Base-by-base conservation (phyloP, 176 grass and related monocot genomes). In the Musa itinerans region DNA sequence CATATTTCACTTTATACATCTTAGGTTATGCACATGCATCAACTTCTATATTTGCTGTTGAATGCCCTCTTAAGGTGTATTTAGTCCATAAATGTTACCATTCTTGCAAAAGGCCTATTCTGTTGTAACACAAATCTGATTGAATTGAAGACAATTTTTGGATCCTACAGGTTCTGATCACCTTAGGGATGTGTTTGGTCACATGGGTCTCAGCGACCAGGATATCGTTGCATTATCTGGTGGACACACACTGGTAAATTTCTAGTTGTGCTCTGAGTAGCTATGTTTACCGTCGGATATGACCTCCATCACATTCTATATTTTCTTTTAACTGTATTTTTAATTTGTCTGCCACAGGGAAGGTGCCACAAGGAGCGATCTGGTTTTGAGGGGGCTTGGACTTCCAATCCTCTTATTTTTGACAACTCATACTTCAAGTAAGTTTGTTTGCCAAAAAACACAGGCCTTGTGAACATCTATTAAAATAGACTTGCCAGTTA, bases 221-320 rank as follows among this genome's bases (percentile, higher is more conserved):
- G 95, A 98, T 80, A 98, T 98, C 54, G 95, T 98, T 77, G 95
- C 95, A 0, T 88, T 93, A 65, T 98, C 95, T 89, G 94, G 94
- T 81, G 94, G 50, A 63, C 71, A 74, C 52, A 74, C 71, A 54
- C 22, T 74, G 71, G 71, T 74, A 74, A 2, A 17, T 20, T 25
- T 74, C 24, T 25, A 22, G 34, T 43, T 43, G 34, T 43, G 4
- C 34, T 43, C 34, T 43, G 34, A 43, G 34, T 43, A 43, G 34
- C 34, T 43, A 43, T 43, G 34, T 43, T 43, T 43, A 0, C 4
- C 4, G 34, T 43, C 6, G 34, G 0, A 43, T 43, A 43, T 43
- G 34, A 43, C 4, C 34, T 43, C 34, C 34, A 43, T 43, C 34
- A 43, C 4, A 43, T 43, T 43, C 34, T 43, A 43, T 43, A 43